Evolutionary conservation across 1,284 basidiomycete genomes (phyloP).

Genomic region (Porodaedalea pini): DNA sequence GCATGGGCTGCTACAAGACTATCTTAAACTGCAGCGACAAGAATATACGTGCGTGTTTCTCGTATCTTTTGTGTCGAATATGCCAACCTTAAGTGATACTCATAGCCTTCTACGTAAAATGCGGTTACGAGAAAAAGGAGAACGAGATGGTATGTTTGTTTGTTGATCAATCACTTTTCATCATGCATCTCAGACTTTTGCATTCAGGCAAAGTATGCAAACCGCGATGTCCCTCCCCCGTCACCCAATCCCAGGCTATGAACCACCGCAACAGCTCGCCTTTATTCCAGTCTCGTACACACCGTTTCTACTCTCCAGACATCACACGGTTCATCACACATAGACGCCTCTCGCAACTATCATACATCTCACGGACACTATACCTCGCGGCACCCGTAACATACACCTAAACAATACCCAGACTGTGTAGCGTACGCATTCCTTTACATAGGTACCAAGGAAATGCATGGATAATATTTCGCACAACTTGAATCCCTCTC

Average conservation of each 20-base stretch:
- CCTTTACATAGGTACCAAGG: too few relatives aligned
- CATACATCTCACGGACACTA: too few relatives aligned
- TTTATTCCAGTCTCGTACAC: background rate
- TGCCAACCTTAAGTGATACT: background rate
- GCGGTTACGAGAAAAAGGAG: constrained; percentile 86
- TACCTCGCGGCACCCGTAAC: too few relatives aligned
- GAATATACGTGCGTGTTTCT: constrained; percentile 72
- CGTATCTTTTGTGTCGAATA: background rate
- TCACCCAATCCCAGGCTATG: constrained; percentile 4
- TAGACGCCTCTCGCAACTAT: too few relatives aligned
- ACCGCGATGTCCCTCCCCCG: background rate
- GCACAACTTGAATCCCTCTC: too few relatives aligned
- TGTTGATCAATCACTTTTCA: background rate
- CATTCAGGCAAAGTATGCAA: constrained; percentile 51
- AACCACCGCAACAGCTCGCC: background rate
- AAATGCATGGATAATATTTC: too few relatives aligned
- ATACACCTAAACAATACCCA: too few relatives aligned
- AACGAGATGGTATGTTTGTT: constrained; percentile 72
- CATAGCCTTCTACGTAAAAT: constrained; percentile 94
- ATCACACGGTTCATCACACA: background rate
- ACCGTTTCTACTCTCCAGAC: background rate
- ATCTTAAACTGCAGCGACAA: constrained; percentile 92
- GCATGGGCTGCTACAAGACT: constrained; percentile 86
- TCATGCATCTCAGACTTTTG: constrained; percentile 7
- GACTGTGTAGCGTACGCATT: too few relatives aligned